phyloP scores from a whole-genome alignment of 768 basidiomycete genomes.

The Lactarius akahatsu region DNA sequence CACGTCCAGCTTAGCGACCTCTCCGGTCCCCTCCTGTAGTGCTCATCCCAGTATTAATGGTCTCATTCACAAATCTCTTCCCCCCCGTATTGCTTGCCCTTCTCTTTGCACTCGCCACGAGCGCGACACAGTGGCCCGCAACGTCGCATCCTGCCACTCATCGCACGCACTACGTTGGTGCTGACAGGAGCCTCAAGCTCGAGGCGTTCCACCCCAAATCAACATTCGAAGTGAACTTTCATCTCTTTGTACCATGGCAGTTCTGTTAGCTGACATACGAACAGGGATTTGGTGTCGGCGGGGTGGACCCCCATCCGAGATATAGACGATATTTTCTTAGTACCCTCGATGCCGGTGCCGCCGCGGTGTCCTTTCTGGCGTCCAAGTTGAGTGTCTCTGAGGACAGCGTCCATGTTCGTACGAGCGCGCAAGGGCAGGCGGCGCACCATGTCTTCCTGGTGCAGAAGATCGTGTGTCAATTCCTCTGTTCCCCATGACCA shows the following conservation, averaged over 20 bases:
- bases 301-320: slow-evolving; percentile 31
- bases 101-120: slow-evolving; percentile 25
- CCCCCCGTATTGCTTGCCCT: slow-evolving; percentile 32
- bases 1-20: background rate
- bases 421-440: slow-evolving; percentile 27
- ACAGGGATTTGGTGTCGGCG: slow-evolving; percentile 32
- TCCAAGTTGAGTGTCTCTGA: slow-evolving; percentile 29
- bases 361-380: slow-evolving; percentile 31
- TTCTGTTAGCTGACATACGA: background rate
- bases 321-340: slow-evolving; percentile 23
- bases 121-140: slow-evolving; percentile 30
- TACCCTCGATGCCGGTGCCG: slow-evolving; percentile 26
- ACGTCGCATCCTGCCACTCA: slow-evolving; percentile 30
- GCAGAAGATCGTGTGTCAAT: slow-evolving; percentile 30
- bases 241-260: background rate
- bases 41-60: slow-evolving; percentile 12
- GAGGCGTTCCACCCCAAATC: slow-evolving; percentile 35
- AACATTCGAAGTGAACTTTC: slow-evolving; percentile 30
- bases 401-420: slow-evolving; percentile 25
- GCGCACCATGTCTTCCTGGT: slow-evolving; percentile 29
- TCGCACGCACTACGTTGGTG: slow-evolving; percentile 29
- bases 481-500: background rate
- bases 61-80: slow-evolving; percentile 30
- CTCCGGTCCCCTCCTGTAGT: background rate
- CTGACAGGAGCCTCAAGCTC: slow-evolving; percentile 23